A percentile compares a stretch with the other conserved stretches of the same genome.
Evolutionary conservation across 1,284 basidiomycete species (phyloP).

Genomic region (Boletus holoroseus): DNA sequence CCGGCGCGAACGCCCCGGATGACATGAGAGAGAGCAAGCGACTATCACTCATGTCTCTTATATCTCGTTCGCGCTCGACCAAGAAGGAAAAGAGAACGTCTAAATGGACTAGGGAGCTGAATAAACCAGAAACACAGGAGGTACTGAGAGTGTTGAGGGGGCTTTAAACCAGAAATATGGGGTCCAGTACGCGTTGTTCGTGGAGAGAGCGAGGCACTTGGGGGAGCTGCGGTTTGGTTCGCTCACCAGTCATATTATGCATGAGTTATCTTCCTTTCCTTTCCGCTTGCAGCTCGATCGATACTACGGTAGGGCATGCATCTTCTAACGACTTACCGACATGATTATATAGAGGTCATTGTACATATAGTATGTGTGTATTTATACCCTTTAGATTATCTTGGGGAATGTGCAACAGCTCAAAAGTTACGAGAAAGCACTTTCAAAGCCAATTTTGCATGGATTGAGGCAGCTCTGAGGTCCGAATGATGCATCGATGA

Average conservation of each 20-base stretch:
- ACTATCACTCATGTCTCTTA: not conserved
- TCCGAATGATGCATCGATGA: not conserved
- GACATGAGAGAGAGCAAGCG: not conserved
- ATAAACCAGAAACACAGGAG: slow-evolving; percentile 22
- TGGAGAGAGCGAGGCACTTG: no score
- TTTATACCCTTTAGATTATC: not conserved
- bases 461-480: no score
- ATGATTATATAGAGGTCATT: not conserved
- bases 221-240: no score
- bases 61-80: not conserved
- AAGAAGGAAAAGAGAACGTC: slow-evolving; percentile 11
- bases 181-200: no score
- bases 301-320: not conserved
- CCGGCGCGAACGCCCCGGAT: not conserved
- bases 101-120: slow-evolving; percentile 19
- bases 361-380: not conserved
- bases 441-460: no score
- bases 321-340: not conserved
- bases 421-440: no score
- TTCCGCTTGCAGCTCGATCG: not conserved
- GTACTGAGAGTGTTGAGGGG: slow-evolving; percentile 15
- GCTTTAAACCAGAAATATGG: not conserved
- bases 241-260: not conserved
- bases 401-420: no score
- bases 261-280: not conserved